A percentile compares a stretch with the other conserved stretches of the same genome.
Conservation (phyloP, 257 asterid genomes). For the Avicennia marina region DNA sequence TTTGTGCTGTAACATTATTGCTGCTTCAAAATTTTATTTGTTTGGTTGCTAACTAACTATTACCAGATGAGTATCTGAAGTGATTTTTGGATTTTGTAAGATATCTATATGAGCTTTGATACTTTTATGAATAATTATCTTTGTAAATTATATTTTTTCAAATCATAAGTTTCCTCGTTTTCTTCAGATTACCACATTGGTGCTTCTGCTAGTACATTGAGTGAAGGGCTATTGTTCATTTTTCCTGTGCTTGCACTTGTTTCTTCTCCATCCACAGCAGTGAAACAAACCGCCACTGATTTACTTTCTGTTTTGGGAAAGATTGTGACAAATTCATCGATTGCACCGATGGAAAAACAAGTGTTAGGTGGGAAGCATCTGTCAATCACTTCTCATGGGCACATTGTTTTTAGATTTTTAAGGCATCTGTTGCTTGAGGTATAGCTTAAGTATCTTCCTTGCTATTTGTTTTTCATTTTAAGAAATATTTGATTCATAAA, state of each 20-base stretch:
- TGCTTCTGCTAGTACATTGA: conserved; percentile 41
- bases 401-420: conserved; percentile 53
- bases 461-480: not conserved
- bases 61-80: too few relatives aligned
- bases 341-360: conserved; percentile 31
- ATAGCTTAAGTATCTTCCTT: conserved; percentile 21
- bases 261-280: conserved; percentile 69
- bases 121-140: conserved; percentile 15
- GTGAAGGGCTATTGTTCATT: conserved; percentile 75
- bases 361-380: conserved; percentile 28
- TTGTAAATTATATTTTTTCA: conserved; percentile 10
- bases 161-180: conserved; percentile 21
- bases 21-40: too few relatives aligned
- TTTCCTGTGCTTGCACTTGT: conserved; percentile 85
- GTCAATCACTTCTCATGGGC: conserved; percentile 46
- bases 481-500: not conserved
- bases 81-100: too few relatives aligned
- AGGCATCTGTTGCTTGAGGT: conserved; percentile 82
- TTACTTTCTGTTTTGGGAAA: conserved; percentile 64
- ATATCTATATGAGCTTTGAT: too few relatives aligned
- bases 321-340: conserved; percentile 37
- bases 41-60: too few relatives aligned
- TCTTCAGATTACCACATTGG: conserved; percentile 47
- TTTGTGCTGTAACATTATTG: too few relatives aligned
- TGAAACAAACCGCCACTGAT: conserved; percentile 62